A percentile compares a stretch with the other conserved stretches of the same genome.
phyloP scores from a whole-genome alignment of 1,284 basidiomycete genomes.

The Moesziomyces parantarcticus region DNA sequence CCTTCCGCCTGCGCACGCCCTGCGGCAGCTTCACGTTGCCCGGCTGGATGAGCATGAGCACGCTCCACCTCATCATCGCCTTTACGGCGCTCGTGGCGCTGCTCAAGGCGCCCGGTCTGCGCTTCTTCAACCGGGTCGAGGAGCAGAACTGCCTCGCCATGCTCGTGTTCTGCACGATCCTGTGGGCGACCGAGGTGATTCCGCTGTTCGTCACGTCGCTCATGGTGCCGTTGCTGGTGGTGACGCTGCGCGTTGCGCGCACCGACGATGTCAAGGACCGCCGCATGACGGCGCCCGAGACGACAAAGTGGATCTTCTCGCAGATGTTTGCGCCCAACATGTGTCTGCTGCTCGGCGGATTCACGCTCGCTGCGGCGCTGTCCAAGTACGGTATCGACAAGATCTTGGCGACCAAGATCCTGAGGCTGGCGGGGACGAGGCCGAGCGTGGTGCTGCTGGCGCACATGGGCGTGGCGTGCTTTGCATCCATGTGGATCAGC shows the following conservation, averaged over 20 bases:
- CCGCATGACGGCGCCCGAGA: slow-evolving; percentile 76
- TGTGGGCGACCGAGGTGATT: slow-evolving; percentile 98
- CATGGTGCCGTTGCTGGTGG: slow-evolving; percentile 87
- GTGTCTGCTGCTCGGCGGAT: slow-evolving; percentile 82
- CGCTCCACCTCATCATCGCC: slow-evolving; percentile 61
- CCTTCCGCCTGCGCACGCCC: slow-evolving; percentile 51
- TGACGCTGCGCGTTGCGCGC: slow-evolving; percentile 84
- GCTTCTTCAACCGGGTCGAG: slow-evolving; percentile 73
- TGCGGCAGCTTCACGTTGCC: slow-evolving; percentile 53
- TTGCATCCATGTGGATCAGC: slow-evolving; percentile 99
- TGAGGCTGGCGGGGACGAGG: slow-evolving; percentile 87
- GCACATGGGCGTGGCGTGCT: slow-evolving; percentile 96
- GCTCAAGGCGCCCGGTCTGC: slow-evolving; percentile 62
- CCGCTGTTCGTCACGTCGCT: slow-evolving; percentile 96
- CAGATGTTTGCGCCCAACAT: slow-evolving; percentile 84
- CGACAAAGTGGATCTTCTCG: slow-evolving; percentile 80
- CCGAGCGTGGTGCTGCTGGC: slow-evolving; percentile 88
- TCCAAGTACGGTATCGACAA: slow-evolving; percentile 98
- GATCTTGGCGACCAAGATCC: slow-evolving; percentile 84
- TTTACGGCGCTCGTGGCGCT: slow-evolving; percentile 58
- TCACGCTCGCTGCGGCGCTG: slow-evolving; percentile 95
- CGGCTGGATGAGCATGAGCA: slow-evolving; percentile 58
- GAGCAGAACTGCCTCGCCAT: slow-evolving; percentile 93
- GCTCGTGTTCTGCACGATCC: slow-evolving; percentile 87
- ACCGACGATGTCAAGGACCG: slow-evolving; percentile 73